These are phyloP conservation scores for Mitragyna speciosa DNA, from an alignment of 257 asterid genomes.

Conservation along the genomic window DNA sequence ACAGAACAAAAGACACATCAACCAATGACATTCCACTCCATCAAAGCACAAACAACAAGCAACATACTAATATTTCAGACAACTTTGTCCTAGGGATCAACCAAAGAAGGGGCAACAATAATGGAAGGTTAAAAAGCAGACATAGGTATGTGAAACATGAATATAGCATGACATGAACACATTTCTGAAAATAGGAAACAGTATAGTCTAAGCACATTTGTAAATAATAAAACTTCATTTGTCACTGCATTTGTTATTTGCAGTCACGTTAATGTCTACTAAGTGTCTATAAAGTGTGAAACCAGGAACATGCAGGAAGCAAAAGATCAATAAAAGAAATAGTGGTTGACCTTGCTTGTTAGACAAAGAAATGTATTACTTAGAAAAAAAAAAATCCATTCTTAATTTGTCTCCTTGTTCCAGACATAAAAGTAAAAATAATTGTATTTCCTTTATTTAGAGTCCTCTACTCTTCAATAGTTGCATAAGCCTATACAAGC, in stretches of 20 bases:
- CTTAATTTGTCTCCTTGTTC: neutral
- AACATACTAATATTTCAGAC: neutral
- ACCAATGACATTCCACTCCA: neutral
- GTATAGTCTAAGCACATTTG: neutral
- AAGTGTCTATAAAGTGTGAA: neutral
- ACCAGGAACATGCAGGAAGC: neutral
- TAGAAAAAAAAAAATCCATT: neutral
- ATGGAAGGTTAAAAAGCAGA: neutral
- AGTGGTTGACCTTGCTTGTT: neutral
- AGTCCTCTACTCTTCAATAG: neutral
- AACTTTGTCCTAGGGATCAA: neutral
- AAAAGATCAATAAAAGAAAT: neutral
- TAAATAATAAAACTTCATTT: neutral
- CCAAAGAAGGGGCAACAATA: neutral
- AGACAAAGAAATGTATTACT: neutral
- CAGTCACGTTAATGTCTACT: neutral
- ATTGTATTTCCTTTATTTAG: neutral
- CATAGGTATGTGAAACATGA: neutral
- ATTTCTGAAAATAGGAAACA: neutral
- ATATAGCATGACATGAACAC: neutral
- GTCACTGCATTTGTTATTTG: neutral
- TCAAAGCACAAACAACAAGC: neutral
- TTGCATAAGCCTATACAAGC: too few species aligned
- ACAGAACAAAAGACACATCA: neutral
- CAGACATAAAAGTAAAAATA: neutral